Conservation (phyloP, 2,329 filamentous ascomycete species). For the Diaporthe longicolla region DNA sequence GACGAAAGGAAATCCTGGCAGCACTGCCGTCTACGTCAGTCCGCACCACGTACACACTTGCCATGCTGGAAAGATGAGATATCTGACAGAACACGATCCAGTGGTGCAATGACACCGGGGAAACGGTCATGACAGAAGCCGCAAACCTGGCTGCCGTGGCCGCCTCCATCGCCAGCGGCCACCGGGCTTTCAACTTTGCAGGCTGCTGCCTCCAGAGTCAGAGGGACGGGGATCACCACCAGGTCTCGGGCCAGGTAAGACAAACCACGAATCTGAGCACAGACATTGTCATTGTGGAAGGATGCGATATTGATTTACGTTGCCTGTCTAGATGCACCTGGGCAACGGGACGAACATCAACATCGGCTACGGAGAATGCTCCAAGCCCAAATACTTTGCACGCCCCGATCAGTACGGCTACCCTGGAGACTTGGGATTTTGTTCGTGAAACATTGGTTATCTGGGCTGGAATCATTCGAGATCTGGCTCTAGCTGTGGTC, state of each 20-base stretch:
- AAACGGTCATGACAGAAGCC: neutral
- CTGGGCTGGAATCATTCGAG: neutral
- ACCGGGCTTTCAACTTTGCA: neutral
- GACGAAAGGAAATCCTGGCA: neutral
- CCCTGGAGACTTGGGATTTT: conserved; percentile 15
- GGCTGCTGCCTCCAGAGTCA: conserved; percentile 22
- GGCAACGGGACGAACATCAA: conserved; percentile 31
- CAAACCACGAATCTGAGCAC: no score
- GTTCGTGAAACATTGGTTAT: neutral
- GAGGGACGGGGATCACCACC: neutral
- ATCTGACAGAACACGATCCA: neutral
- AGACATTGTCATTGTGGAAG: no score
- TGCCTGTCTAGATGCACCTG: neutral
- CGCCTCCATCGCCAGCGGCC: neutral
- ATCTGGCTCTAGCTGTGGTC: neutral
- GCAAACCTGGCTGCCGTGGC: neutral
- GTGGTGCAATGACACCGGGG: conserved; percentile 24
- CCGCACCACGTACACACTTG: neutral
- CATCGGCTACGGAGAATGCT: conserved; percentile 27
- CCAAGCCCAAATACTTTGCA: neutral
- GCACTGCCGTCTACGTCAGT: conserved; percentile 26
- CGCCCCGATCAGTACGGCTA: neutral
- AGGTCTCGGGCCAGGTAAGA: conserved; percentile 26
- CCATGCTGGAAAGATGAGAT: neutral
- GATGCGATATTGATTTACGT: neutral